These are phyloP conservation scores for Arthrocladium fulminans DNA, from an alignment of 2,329 filamentous ascomycete species.

Conservation along the genomic window DNA sequence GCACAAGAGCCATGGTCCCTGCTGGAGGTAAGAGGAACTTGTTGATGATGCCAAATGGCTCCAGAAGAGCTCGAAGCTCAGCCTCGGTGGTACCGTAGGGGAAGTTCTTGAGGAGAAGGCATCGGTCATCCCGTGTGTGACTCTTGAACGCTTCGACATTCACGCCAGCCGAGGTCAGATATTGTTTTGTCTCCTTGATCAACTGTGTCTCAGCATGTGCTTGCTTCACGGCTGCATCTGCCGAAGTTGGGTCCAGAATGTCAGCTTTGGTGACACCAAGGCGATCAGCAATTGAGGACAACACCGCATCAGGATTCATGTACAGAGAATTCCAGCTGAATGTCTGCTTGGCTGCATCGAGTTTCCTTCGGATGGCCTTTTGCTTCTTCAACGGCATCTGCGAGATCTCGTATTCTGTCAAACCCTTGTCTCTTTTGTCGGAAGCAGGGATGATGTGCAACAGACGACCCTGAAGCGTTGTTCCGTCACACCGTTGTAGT, in stretches of 20 bases:
- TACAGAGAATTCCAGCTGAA: constrained; percentile 99
- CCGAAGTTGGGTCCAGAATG: constrained; percentile 86
- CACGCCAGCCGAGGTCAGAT: constrained; percentile 78
- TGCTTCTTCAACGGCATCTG: constrained; percentile 93
- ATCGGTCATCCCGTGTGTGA: constrained; percentile 71
- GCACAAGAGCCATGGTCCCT: constrained; percentile 87
- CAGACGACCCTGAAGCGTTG: constrained; percentile 83
- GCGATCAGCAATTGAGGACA: constrained; percentile 76
- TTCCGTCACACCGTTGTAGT: constrained; percentile 69
- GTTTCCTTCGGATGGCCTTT: constrained; percentile 76
- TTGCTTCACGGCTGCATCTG: constrained; percentile 91
- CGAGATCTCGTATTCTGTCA: constrained; percentile 83
- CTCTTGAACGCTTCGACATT: constrained; percentile 87
- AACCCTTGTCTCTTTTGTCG: constrained; percentile 67
- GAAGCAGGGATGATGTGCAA: constrained; percentile 81
- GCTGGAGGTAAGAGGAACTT: constrained; percentile 84
- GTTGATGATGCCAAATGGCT: constrained; percentile 72
- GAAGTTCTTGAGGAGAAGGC: constrained; percentile 92
- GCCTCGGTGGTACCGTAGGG: constrained; percentile 70
- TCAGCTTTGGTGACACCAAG: constrained; percentile 86
- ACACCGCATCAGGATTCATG: constrained; percentile 87
- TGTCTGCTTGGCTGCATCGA: constrained; percentile 63
- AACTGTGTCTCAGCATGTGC: constrained; percentile 92
- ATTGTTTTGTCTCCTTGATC: constrained; percentile 92
- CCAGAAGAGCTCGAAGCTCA: constrained; percentile 71